phyloP scores from a whole-genome alignment of 2,329 filamentous ascomycete species.

The Colletotrichum sp. region DNA sequence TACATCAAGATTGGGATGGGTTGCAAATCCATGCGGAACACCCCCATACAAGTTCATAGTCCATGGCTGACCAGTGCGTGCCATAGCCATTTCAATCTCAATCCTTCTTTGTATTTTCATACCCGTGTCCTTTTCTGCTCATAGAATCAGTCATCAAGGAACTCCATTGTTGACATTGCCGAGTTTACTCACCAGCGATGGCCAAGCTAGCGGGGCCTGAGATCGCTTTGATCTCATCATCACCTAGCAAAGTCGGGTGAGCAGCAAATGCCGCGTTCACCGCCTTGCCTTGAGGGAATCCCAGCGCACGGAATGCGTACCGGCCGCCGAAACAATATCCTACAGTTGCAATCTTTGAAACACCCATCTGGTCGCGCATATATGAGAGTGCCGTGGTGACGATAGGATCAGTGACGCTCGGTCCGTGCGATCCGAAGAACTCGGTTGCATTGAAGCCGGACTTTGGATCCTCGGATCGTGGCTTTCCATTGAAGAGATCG shows the following conservation, averaged over 20 bases:
- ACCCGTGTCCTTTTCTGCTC: slow-evolving; percentile 60
- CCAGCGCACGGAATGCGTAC: slow-evolving; percentile 57
- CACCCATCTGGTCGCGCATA: slow-evolving; percentile 49
- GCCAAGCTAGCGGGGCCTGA: slow-evolving; percentile 64
- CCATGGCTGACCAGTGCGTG: neutral
- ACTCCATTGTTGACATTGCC: neutral
- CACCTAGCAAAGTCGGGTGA: slow-evolving; percentile 66
- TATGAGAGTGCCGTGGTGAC: slow-evolving; percentile 49
- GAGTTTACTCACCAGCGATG: slow-evolving; percentile 54
- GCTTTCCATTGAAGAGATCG: slow-evolving; percentile 67
- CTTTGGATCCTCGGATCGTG: slow-evolving; percentile 43
- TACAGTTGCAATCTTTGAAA: slow-evolving; percentile 57
- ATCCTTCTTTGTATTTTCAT: slow-evolving; percentile 60
- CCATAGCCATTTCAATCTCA: neutral
- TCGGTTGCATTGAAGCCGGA: slow-evolving; percentile 41
- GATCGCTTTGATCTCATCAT: slow-evolving; percentile 63
- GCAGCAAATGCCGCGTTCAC: slow-evolving; percentile 66
- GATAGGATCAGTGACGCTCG: slow-evolving; percentile 48
- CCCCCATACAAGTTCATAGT: slow-evolving; percentile 61
- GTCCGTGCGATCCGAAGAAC: slow-evolving; percentile 45
- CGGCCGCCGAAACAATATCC: slow-evolving; percentile 74
- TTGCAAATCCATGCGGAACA: slow-evolving; percentile 76
- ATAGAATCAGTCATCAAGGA: neutral
- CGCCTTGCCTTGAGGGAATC: slow-evolving; percentile 44
- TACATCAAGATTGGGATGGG: slow-evolving; percentile 63